Conservation (phyloP, 305 asterid genomes). For the Plantago lanceolata region DNA sequence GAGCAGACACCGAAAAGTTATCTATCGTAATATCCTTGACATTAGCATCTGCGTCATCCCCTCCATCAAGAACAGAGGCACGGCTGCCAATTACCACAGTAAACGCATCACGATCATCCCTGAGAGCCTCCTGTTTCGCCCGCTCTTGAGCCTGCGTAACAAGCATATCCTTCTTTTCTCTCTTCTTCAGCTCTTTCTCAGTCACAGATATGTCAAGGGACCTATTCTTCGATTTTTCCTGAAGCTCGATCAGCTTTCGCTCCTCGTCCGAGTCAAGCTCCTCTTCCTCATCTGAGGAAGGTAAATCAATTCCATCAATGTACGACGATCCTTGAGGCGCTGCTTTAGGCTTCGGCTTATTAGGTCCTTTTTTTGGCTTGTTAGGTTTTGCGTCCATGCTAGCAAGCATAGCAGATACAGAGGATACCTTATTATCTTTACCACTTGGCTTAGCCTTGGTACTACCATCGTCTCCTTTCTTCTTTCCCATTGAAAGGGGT, state of each 20-base stretch:
- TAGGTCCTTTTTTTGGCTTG: conserved; percentile 52
- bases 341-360: conserved; percentile 55
- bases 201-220: conserved; percentile 46
- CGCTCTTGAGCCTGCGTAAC: conserved; percentile 57
- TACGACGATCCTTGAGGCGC: conserved; percentile 48
- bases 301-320: conserved; percentile 66
- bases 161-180: conserved; percentile 72
- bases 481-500: conserved; percentile 59
- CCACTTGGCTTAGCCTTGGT: conserved; percentile 51
- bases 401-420: conserved; percentile 75
- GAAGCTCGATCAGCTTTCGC: conserved; percentile 30
- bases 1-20: conserved; percentile 84
- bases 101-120: conserved; percentile 84
- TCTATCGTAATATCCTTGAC: conserved; percentile 74
- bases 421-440: conserved; percentile 58
- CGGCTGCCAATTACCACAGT: conserved; percentile 83
- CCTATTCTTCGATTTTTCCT: conserved; percentile 29
- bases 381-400: conserved; percentile 73
- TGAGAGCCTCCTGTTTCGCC: conserved; percentile 79
- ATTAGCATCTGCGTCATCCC: conserved; percentile 80
- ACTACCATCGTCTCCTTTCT: conserved; percentile 54
- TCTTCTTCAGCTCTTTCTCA: conserved; percentile 69
- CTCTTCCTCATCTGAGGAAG: conserved; percentile 84
- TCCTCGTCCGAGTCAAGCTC: conserved; percentile 43
- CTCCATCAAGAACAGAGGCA: conserved; percentile 74